These are phyloP conservation scores for Saitozyma sp. DNA, from an alignment of 768 basidiomycete species.

Conservation along the genomic window DNA sequence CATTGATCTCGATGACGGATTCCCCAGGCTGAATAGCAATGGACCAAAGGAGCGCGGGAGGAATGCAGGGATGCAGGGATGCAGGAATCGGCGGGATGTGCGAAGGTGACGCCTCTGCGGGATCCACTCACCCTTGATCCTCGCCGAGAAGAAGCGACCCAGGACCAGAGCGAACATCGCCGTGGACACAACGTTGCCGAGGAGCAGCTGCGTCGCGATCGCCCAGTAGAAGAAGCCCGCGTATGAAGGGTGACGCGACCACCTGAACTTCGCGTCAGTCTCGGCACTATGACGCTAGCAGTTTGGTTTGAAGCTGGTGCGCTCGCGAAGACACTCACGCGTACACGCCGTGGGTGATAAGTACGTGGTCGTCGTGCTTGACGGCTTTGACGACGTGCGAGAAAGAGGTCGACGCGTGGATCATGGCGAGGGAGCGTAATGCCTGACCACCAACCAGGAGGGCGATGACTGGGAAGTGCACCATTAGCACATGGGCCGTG, in stretches of 20 bases:
- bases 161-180: slow-evolving; percentile 66
- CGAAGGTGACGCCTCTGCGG: background rate
- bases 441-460: slow-evolving; percentile 71
- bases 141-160: slow-evolving; percentile 80
- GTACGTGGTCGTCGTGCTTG: slow-evolving; percentile 70
- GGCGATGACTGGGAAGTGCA: slow-evolving; percentile 60
- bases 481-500: no score
- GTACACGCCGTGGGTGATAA: slow-evolving; percentile 89
- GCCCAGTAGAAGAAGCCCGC: slow-evolving; percentile 99
- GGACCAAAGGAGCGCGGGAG: background rate
- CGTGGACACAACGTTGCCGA: slow-evolving; percentile 81
- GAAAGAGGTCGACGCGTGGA: slow-evolving; percentile 89
- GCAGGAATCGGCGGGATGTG: background rate
- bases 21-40: no score
- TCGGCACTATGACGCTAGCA: no score
- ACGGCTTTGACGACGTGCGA: slow-evolving; percentile 79
- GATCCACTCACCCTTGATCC: slow-evolving; percentile 68
- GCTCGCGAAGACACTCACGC: slow-evolving; percentile 59
- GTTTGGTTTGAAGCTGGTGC: background rate
- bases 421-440: slow-evolving; percentile 89
- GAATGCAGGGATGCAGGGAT: background rate
- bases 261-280: slow-evolving; percentile 56
- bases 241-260: slow-evolving; percentile 93
- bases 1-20: no score
- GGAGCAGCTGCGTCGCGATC: slow-evolving; percentile 82